phyloP scores from a whole-genome alignment of 805 yeast species.

The Wickerhamiella alocasiicola region DNA sequence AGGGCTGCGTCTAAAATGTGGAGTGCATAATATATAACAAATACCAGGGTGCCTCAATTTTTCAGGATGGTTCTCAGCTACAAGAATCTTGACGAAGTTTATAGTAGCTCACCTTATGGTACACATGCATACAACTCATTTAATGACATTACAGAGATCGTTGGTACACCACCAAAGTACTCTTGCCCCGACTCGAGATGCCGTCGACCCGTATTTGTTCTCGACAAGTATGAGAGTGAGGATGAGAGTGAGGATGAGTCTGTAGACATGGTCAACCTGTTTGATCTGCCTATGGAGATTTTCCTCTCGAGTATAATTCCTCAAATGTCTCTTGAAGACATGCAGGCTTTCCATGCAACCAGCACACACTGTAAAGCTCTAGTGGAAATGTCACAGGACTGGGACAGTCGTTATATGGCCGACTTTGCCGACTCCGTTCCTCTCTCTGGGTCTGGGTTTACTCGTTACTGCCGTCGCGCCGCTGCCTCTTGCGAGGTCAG shows the following conservation, averaged over 20 bases:
- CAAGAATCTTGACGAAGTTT: background rate
- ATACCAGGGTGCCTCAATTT: background rate
- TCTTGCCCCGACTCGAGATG: conserved; percentile 1
- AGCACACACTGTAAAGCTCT: background rate
- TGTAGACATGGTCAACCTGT: background rate
- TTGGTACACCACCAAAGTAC: conserved; percentile 6
- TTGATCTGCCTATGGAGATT: conserved; percentile 7
- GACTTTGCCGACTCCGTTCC: conserved; percentile 2
- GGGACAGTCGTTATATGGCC: conserved; percentile 4
- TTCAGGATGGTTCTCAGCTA: conserved; percentile 3
- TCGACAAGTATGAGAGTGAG: conserved; percentile 4
- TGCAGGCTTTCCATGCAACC: background rate
- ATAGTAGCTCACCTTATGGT: background rate
- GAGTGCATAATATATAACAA: conserved; percentile 6
- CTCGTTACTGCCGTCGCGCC: conserved; percentile 6
- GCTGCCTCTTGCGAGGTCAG: background rate
- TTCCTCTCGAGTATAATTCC: conserved; percentile 4
- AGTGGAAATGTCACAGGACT: conserved; percentile 2
- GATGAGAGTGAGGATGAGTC: conserved; percentile 5
- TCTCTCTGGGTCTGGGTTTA: conserved; percentile 5
- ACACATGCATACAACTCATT: conserved; percentile 4
- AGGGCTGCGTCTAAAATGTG: conserved; percentile 4
- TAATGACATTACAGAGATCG: background rate
- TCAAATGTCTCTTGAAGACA: conserved; percentile 2
- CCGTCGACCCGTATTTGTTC: conserved; percentile 1